Conservation (phyloP, 192 early-diverging fungal species). For the Backusella liffmaniae region DNA sequence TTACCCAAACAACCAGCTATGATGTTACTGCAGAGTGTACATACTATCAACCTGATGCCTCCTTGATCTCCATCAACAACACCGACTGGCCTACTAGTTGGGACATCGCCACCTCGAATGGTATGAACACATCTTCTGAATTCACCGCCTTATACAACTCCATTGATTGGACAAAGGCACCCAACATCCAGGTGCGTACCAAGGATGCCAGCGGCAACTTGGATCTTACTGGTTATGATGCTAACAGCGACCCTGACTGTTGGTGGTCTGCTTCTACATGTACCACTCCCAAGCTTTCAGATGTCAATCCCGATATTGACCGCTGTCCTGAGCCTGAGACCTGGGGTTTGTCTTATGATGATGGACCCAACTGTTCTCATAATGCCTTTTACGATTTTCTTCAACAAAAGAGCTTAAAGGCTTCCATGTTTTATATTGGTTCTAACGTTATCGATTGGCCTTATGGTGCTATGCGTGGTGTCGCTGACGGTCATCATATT, state of each 20-base stretch:
- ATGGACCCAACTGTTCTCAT: slow-evolving; percentile 53
- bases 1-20: slow-evolving; percentile 29
- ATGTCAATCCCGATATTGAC: slow-evolving; percentile 27
- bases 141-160: slow-evolving; percentile 43
- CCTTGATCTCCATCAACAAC: slow-evolving; percentile 3
- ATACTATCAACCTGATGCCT: slow-evolving; percentile 21
- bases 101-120: slow-evolving; percentile 29
- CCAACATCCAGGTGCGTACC: slow-evolving; percentile 34
- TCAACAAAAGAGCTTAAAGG: slow-evolving; percentile 32
- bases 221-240: slow-evolving; percentile 19
- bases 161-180: slow-evolving; percentile 43
- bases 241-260: slow-evolving; percentile 27
- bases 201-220: slow-evolving; percentile 15
- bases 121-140: slow-evolving; percentile 34
- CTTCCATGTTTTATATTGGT: slow-evolving; percentile 40
- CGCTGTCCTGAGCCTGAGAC: slow-evolving; percentile 41
- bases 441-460: slow-evolving; percentile 39
- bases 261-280: slow-evolving; percentile 41
- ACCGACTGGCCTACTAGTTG: slow-evolving; percentile 29
- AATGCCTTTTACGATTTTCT: slow-evolving; percentile 44
- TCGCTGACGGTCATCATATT: slow-evolving; percentile 57
- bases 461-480: slow-evolving; percentile 33
- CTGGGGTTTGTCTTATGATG: slow-evolving; percentile 63
- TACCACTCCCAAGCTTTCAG: slow-evolving; percentile 24
- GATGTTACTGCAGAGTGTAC: slow-evolving; percentile 24